phyloP scores from a whole-genome alignment of 495 filamentous ascomycete genomes.

The Talaromyces trachyspermus region DNA sequence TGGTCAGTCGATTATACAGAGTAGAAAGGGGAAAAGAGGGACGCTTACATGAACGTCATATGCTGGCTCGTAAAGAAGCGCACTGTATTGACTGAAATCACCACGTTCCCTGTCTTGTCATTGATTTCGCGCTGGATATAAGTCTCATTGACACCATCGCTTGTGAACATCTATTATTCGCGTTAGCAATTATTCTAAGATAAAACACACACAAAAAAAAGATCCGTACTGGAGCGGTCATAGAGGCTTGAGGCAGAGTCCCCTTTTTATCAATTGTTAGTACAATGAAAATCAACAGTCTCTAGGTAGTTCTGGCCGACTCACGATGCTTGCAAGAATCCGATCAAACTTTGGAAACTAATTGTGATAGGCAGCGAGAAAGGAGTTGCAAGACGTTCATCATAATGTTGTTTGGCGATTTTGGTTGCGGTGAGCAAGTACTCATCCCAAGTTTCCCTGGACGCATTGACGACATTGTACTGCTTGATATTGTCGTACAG shows the following conservation, averaged over 20 bases:
- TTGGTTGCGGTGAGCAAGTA: neutral
- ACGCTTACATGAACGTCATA: constrained; percentile 3
- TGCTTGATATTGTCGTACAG: neutral
- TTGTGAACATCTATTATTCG: neutral
- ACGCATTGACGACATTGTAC: neutral
- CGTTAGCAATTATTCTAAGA: no score
- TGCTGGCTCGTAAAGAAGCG: constrained; percentile 4
- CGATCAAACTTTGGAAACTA: neutral
- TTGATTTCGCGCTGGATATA: neutral
- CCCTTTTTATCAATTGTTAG: no score
- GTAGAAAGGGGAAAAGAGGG: neutral
- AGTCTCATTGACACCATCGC: constrained; percentile 4
- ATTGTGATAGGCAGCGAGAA: neutral
- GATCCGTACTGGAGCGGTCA: no score
- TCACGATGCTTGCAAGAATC: neutral
- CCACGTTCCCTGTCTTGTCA: neutral
- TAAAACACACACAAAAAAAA: no score
- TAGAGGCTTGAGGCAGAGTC: no score
- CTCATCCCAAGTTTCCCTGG: neutral
- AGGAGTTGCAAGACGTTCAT: neutral
- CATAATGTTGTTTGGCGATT: neutral
- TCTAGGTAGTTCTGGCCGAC: no score
- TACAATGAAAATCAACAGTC: no score
- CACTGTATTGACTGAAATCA: neutral
- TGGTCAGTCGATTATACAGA: no score